phyloP scores from a whole-genome alignment of 441 rosid genomes.

The Raphanus hybrid region DNA sequence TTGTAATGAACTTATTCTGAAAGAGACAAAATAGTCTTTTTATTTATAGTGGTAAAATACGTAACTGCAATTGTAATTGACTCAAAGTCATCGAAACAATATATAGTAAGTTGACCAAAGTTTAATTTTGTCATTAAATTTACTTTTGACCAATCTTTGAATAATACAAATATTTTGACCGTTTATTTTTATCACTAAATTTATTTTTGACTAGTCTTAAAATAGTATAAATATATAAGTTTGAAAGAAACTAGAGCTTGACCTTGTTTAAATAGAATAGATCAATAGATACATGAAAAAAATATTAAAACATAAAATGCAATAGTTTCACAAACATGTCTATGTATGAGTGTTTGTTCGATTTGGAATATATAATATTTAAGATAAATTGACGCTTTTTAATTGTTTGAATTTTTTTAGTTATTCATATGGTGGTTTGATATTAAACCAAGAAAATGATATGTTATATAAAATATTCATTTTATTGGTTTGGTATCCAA shows the following conservation, averaged over 20 bases:
- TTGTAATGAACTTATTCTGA: background rate
- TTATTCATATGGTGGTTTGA: too few species aligned
- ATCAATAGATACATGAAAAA: background rate
- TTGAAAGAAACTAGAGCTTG: background rate
- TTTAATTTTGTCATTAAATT: background rate
- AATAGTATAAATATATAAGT: background rate
- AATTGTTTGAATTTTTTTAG: too few species aligned
- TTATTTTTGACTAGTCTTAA: background rate
- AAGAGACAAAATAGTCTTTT: background rate
- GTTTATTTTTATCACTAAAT: background rate
- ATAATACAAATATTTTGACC: background rate
- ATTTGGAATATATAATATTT: too few species aligned
- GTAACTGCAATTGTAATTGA: background rate
- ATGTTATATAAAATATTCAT: too few species aligned
- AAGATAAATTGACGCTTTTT: too few species aligned
- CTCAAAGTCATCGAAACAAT: background rate
- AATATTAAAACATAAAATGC: background rate
- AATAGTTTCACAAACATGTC: too few species aligned
- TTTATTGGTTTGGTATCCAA: too few species aligned
- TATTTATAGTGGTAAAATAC: constrained; percentile 6
- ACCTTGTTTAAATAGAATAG: too few species aligned
- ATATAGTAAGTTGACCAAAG: background rate
- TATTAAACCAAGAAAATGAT: too few species aligned
- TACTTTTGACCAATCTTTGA: background rate
- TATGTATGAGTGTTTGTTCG: too few species aligned